Evolutionary conservation across 2,329 filamentous ascomycete species (phyloP), one percentile per base, ranked within the genome.

Genomic region (Orbilia brochopaga): DNA sequence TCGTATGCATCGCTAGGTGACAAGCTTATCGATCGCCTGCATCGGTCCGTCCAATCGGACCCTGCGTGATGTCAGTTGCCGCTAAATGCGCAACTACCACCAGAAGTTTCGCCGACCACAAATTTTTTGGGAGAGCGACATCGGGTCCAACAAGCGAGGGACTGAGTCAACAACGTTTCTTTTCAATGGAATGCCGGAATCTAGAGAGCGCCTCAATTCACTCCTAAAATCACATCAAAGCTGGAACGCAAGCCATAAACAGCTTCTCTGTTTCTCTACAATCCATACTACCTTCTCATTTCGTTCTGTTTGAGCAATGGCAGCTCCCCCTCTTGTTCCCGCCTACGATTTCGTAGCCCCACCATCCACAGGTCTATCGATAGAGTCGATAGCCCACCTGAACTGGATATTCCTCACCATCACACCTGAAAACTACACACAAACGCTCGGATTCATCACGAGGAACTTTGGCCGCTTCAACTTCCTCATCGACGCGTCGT

Each of bases 401-500:
- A 85, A 85, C 74, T 82, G 83, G 65, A 83, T 86, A 65, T 84
- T 86, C 75, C 79, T 85, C 62, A 82, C 81, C 74, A 82, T 84
- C 64, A 82, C 82, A 17, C 79, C 83, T 54, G 79, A 82, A 8
- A 80, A 80, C 21, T 77, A 84, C 75, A 80, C 83, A 54, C 75
- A 79, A 40, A 81, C 83, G 8, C 81, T 85, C 52, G 44, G 76
- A 23, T 85, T 88, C 77, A 80, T 89, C 46, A 83, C 83, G 61
- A 79, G 83, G 57, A 84, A 86, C 46, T 84, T 87, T 74, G 81
- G 82, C 60, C 79, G 80, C 7, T 84, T 86, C 59, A 79, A 83
- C 75, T 85, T 90, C 74, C 92, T 90, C 79, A 85, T 96, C 75
- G 91, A 96, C 76, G 91, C 88, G 56, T 88, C 90, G 2, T 81